Evolutionary conservation across 129 eudicot genomes (phyloP).

Genomic region (Helichrysum umbraculigerum): DNA sequence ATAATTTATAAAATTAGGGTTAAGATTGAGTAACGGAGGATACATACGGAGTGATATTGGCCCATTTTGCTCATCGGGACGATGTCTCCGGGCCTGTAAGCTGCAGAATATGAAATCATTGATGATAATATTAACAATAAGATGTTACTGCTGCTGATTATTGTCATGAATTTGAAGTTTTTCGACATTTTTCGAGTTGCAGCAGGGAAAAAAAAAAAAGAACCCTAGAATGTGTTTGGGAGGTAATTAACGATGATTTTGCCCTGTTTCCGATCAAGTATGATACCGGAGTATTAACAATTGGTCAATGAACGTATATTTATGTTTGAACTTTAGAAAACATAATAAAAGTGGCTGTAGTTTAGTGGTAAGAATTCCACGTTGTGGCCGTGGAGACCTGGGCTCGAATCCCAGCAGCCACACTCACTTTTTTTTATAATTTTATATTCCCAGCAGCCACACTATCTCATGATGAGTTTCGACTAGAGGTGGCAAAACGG

Average conservation of each 20-base stretch:
- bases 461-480: too few species aligned
- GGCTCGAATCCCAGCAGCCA: constrained; percentile 99
- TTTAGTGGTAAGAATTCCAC: neutral
- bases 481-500: too few species aligned
- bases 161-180: constrained; percentile 19
- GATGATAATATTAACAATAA: constrained; percentile 25
- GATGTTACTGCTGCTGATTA: constrained; percentile 7
- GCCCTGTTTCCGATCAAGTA: neutral
- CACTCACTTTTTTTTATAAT: too few species aligned
- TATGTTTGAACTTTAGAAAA: too few species aligned
- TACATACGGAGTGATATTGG: constrained; percentile 84
- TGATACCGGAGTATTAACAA: neutral
- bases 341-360: neutral
- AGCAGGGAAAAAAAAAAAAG: neutral
- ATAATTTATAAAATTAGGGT: neutral
- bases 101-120: constrained; percentile 37
- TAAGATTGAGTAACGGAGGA: neutral
- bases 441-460: too few species aligned
- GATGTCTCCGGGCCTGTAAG: constrained; percentile 92
- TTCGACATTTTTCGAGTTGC: constrained; percentile 20
- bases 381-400: constrained; percentile 99
- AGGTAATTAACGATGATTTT: neutral
- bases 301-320: too few species aligned
- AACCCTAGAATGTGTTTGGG: constrained; percentile 1
- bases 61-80: constrained; percentile 97